Evolutionary conservation across 1,139 yeast genomes (phyloP).

Genomic region (Blastobotrys niveus): DNA sequence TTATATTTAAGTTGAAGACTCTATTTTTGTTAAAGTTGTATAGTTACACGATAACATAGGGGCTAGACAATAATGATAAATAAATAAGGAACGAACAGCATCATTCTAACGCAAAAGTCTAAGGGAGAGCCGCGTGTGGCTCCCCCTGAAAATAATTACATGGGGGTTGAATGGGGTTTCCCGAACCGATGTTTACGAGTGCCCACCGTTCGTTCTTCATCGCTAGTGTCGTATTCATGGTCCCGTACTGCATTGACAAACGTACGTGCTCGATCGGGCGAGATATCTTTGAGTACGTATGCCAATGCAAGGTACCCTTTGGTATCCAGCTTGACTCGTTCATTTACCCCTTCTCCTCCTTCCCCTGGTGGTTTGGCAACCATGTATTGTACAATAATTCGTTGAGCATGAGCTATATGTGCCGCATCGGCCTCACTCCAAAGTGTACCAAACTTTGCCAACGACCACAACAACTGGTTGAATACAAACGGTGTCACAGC

Average conservation of each 20-base stretch:
- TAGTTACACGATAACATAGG: too few relatives aligned
- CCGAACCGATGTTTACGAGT: constrained; percentile 19
- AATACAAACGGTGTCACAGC: constrained; percentile 15
- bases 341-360: too few relatives aligned
- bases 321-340: constrained; percentile 24
- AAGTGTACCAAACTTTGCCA: constrained; percentile 28
- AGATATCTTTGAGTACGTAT: constrained; percentile 19
- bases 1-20: too few relatives aligned
- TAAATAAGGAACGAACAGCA: too few relatives aligned
- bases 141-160: too few relatives aligned
- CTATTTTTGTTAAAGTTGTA: too few relatives aligned
- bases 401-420: constrained; percentile 27
- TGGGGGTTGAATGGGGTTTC: too few relatives aligned
- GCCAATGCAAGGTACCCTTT: constrained; percentile 33
- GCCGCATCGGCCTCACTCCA: constrained; percentile 24
- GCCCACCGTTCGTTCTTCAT: constrained; percentile 23
- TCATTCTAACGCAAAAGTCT: too few relatives aligned
- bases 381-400: constrained; percentile 24
- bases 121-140: too few relatives aligned
- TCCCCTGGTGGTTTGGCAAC: too few relatives aligned
- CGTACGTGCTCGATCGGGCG: constrained; percentile 20
- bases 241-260: constrained; percentile 21
- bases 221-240: constrained; percentile 25
- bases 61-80: too few relatives aligned
- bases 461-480: constrained; percentile 32